Base-by-base conservation (phyloP, 352 stramenopile genomes). In the Pythium pyrilobum region DNA sequence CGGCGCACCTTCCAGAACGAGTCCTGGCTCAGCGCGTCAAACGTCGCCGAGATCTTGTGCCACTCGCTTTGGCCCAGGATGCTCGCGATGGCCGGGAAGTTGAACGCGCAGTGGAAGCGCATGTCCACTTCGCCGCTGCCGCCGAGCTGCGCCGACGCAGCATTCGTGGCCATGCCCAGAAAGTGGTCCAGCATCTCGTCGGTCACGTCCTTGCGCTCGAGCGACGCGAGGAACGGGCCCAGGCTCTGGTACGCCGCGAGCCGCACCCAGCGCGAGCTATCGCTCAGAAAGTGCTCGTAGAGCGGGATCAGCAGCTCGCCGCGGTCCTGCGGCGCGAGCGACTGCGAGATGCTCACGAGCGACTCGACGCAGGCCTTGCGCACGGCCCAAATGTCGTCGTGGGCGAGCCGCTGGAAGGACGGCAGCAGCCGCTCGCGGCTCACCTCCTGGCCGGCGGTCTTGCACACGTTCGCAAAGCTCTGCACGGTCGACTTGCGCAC, bases 321-420 rank as follows among this genome's bases (percentile, higher is more conserved):
- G 25, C 95, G 76, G 32, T 92, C 75, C 3, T 74, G 52, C 1
- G 74, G 68, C n/a, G 79, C 69, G 10, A 97, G 55, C 6, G 84
- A 80, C 59, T 97, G 78, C 5, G 91, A 72, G 16, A 98, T 84
- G 45, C 78, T 75, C 18, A 96, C 87, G 20, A 98, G 60, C 37
- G 74, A 92, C 71, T 98, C 92, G 2, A 89, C 91, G 53, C 90
- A 98, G 2, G 90, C 87, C 62, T 97, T 97, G 5, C 92, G 85
- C 20, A 98, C 92, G 27, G 88, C 83, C 71, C 93, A 98, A 44
- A 98, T 96, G 59, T 98, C 90, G 66, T 98, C 94, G 16, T 82
- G 84, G n/a, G 84, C 86, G 1, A 98, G 78, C 34, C 73, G 56
- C 46, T 93, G 73, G 72, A 97, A 98, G 1, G 88, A 83, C 5